phyloP scores from a whole-genome alignment of 169 alveolate species.

The Cryptosporidium canis region DNA sequence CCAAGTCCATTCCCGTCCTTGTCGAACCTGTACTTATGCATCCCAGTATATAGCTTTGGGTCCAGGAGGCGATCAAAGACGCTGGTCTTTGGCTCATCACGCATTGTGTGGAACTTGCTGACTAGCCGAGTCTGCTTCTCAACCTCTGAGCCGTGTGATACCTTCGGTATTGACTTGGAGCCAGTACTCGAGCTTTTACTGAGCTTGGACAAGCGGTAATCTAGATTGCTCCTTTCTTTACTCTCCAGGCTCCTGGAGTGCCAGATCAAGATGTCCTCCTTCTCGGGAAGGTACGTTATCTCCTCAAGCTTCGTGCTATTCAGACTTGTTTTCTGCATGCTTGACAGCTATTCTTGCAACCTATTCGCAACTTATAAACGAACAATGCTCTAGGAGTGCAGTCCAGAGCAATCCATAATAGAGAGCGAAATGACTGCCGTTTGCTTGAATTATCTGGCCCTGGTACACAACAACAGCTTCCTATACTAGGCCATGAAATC shows the following conservation, averaged over 20 bases:
- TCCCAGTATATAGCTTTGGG: slow-evolving; percentile 71
- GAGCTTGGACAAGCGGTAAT: neutral
- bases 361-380: neutral
- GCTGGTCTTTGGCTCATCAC: slow-evolving; percentile 14
- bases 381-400: neutral
- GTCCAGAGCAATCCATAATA: neutral
- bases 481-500: neutral
- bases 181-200: neutral
- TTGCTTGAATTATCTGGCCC: neutral
- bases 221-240: neutral
- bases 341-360: neutral
- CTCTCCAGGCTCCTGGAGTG: slow-evolving; percentile 8
- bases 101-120: slow-evolving; percentile 5
- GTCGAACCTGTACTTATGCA: slow-evolving; percentile 86
- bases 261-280: slow-evolving; percentile 62
- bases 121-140: neutral
- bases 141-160: neutral
- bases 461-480: neutral
- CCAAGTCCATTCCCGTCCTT: slow-evolving; percentile 87
- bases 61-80: slow-evolving; percentile 59
- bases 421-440: neutral
- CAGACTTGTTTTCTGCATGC: slow-evolving; percentile 8
- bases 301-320: slow-evolving; percentile 32
- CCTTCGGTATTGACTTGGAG: neutral
- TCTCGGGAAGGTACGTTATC: slow-evolving; percentile 49